Base-by-base conservation (phyloP, 2,329 filamentous ascomycete genomes). In the Alternaria sp. region DNA sequence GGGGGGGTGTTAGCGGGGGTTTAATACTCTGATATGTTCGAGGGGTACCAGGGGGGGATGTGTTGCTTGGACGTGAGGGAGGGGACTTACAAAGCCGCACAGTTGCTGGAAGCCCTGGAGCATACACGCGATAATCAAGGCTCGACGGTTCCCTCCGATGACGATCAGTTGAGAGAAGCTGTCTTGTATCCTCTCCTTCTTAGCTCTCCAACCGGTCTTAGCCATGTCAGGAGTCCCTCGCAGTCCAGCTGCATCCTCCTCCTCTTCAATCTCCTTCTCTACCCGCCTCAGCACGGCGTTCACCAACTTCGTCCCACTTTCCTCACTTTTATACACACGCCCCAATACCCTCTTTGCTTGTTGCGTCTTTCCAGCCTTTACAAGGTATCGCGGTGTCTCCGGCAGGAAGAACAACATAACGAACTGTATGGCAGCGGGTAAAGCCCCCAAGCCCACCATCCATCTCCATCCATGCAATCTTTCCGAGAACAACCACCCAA, bases 41-140 rank as follows among this genome's bases (percentile, higher is more conserved):
- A 40, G 32, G 3, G 36, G 36, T 40, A 17, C 9, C 4, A 9
- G 1, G 5, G 36, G 36, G 9, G 0, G 1, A 17, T 40, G 0
- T 40, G 36, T 40, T 40, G 15, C 28, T 19, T 47, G 17, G 21
- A 25, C 3, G 15, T 4, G 26, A 9, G 26, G 13, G 19, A 10
- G 19, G 17, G 21, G n/a, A 72, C 77, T 67, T 73, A 80, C 77
- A 65, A 81, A 81, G 19, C 80, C 93, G 73, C 92, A 96, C 1
- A 97, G 85, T 78, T 98, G 95, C 80, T 97, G 95, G 7, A 96
- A 83, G 0, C 89, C 93, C 75, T 97, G 94, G 3, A 97, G 84
- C 67, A 96, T 86, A 80, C 93, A 96, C 1, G 94, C 93, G 75
- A 97, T 96, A 0, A 87, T 87, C 75, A 97, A 80, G 0, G 95